Base-by-base conservation (phyloP, 805 yeast genomes). In the Candida xiaguanensis region DNA sequence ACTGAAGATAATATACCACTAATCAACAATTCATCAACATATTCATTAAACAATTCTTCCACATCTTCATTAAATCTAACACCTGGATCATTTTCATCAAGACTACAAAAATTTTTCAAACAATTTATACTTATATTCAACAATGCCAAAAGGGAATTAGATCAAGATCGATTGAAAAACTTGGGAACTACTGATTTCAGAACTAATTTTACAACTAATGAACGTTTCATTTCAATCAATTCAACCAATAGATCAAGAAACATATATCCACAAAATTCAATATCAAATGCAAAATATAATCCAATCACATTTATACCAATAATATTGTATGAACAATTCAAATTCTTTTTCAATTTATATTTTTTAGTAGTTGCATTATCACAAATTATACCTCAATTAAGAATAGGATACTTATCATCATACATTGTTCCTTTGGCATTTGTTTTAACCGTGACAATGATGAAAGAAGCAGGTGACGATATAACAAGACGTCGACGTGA, bases 391-490 rank as follows among this genome's bases (percentile, higher is more conserved):
- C 97, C 98, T 1, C 86, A 81, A 6, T 71, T 93, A 38, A 72
- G 97, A 49, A 93, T 93, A 25, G 99, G 99, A 9, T 93, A 91
- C 55, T 67, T 93, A 26, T 85, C 95, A 1, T 85, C 96, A 2
- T 93, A 93, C 58, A 74, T 95, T 15, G 96, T 90, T 8, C 99
- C 99, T 0, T 72, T 93, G 41, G 96, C 86, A 1, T 93, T 93
- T 68, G 99, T 93, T 12, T 66, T 93, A 29, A 69, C 85, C 0
- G 95, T 93, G 5, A 95, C 99, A 1, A 90, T 95, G 95, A 67
- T 82, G 49, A 93, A 93, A 59, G 99, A 93, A 58, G 98, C 97
- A 0, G 72, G 85, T 49, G 99, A 93, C 63, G 99, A 93, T 61
- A 75, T 91, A 8, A 85, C 83, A 42, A 79, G 99, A 56, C 75